Percentiles rank a stretch among this genome's conserved stretches.
Evolutionary conservation across 768 basidiomycete species (phyloP).

Genomic region (Vishniacozyma victoriae): DNA sequence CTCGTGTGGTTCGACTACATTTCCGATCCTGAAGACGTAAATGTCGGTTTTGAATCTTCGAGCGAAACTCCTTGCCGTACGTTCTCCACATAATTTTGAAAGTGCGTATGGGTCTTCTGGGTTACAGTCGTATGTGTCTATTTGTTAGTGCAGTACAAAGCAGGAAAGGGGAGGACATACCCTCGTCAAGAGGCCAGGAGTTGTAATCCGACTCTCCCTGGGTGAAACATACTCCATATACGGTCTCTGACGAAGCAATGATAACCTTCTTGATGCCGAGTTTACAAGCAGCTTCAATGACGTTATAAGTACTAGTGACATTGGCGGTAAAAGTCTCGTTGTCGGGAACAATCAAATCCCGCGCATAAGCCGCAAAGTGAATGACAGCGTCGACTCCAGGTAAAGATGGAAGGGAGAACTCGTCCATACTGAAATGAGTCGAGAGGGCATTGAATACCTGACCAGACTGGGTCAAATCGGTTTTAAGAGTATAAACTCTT

Average conservation of each 20-base stretch:
- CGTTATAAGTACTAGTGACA: constrained; percentile 38
- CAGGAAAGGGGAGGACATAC: constrained; percentile 12
- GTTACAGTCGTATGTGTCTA: constrained; percentile 14
- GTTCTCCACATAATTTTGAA: constrained; percentile 40
- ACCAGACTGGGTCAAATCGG: constrained; percentile 40
- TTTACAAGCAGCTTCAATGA: constrained; percentile 43
- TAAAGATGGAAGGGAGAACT: constrained; percentile 20
- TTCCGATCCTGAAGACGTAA: constrained; percentile 40
- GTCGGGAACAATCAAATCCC: constrained; percentile 42
- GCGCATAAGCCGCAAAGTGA: constrained; percentile 42
- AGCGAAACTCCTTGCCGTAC: constrained; percentile 35
- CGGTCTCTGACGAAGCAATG: constrained; percentile 39
- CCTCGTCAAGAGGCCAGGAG: constrained; percentile 40
- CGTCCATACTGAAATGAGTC: constrained; percentile 32
- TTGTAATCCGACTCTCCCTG: constrained; percentile 41
- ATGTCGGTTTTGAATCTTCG: constrained; percentile 29
- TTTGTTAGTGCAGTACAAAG: not conserved
- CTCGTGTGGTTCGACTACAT: constrained; percentile 44
- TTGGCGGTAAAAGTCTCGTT: constrained; percentile 37
- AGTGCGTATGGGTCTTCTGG: constrained; percentile 37
- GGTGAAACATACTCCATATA: constrained; percentile 43
- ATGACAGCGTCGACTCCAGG: constrained; percentile 36
- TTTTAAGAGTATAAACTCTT: constrained; percentile 40
- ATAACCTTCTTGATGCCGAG: constrained; percentile 43
- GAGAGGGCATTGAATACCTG: constrained; percentile 45